These are phyloP conservation scores for Colletotrichum sp. DNA, from an alignment of 2,329 filamentous ascomycete species.

Conservation along the genomic window DNA sequence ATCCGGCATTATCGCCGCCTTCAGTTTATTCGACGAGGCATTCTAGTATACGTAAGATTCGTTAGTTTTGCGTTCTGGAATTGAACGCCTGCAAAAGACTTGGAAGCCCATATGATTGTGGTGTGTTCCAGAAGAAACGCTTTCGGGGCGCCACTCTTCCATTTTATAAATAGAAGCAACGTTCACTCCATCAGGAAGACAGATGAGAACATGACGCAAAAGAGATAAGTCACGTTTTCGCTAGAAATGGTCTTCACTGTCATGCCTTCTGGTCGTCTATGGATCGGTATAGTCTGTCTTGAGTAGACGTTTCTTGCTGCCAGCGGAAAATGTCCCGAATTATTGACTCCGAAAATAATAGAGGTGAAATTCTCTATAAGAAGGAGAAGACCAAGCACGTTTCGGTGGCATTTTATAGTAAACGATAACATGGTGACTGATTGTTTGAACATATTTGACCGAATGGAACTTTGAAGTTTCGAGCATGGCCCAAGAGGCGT, in stretches of 20 bases:
- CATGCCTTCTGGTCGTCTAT: too few species aligned
- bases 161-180: neutral
- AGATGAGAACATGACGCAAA: too few species aligned
- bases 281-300: too few species aligned
- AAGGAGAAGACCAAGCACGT: too few species aligned
- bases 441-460: neutral
- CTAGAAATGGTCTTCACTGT: too few species aligned
- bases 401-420: neutral
- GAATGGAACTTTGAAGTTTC: neutral
- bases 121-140: neutral
- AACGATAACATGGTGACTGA: neutral
- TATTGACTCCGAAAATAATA: too few species aligned
- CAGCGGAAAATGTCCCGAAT: too few species aligned
- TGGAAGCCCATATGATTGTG: neutral
- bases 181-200: neutral
- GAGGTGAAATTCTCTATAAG: too few species aligned
- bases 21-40: fast-evolving
- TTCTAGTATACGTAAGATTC: fast-evolving
- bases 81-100: neutral
- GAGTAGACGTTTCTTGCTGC: too few species aligned
- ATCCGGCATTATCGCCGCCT: neutral
- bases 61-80: too few species aligned
- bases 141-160: neutral
- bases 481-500: neutral
- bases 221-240: too few species aligned